phyloP scores from a whole-genome alignment of 345 rosid species.

The Citrus reticulata region DNA sequence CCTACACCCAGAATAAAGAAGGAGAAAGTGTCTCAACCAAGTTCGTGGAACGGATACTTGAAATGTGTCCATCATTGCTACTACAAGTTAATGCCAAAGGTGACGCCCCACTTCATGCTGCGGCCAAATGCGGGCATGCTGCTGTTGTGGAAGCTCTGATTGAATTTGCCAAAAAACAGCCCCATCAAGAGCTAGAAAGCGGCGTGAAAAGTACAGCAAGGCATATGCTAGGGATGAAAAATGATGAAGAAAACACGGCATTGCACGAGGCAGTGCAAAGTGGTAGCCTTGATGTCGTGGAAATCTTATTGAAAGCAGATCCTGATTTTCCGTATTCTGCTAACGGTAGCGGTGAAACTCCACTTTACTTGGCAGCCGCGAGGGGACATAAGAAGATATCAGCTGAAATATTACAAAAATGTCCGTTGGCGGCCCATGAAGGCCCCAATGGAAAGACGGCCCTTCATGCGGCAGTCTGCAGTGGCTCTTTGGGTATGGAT shows the following conservation, averaged over 20 bases:
- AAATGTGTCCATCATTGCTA: no score
- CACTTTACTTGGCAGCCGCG: neutral
- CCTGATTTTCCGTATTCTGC: neutral
- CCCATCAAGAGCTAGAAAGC: neutral
- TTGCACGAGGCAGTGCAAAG: neutral
- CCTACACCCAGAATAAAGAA: no score
- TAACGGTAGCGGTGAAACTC: neutral
- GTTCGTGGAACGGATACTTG: no score
- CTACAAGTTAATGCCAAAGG: no score
- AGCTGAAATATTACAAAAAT: no score
- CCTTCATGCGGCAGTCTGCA: neutral
- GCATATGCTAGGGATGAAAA: neutral
- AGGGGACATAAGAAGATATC: fast-evolving
- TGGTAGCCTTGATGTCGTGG: neutral
- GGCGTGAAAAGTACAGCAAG: no score
- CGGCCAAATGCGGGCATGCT: no score
- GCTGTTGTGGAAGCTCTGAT: no score
- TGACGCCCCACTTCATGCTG: no score
- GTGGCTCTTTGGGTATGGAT: fast-evolving
- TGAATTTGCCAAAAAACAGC: neutral
- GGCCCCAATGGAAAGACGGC: neutral
- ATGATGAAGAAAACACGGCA: neutral
- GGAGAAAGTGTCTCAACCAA: neutral
- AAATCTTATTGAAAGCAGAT: neutral
- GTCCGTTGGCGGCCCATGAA: no score